These are phyloP conservation scores for Saprolegnia diclina DNA, from an alignment of 352 stramenopile species.

Conservation along the genomic window DNA sequence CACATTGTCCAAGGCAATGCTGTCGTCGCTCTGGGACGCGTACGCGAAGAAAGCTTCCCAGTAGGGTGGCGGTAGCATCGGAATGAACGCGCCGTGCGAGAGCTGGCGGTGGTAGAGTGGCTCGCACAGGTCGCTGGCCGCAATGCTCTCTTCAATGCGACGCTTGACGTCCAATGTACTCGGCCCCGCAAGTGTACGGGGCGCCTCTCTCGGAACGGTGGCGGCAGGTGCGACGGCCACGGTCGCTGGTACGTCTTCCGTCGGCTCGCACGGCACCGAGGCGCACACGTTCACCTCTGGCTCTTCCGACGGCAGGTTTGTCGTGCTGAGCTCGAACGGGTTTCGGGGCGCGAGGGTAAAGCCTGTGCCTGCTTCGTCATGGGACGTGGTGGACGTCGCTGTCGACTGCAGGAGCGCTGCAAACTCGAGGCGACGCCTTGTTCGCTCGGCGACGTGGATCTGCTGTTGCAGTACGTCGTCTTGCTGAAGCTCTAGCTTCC, in stretches of 20 bases:
- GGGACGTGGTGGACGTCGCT: neutral
- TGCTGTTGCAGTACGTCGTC: neutral
- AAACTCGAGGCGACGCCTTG: neutral
- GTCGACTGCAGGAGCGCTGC: neutral
- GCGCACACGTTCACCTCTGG: neutral
- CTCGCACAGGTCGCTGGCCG: conserved; percentile 5
- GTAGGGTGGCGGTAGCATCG: conserved; percentile 9
- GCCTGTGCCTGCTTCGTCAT: no score
- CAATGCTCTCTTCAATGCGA: conserved; percentile 19
- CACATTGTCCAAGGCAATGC: neutral
- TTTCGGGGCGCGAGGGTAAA: neutral
- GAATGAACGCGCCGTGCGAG: conserved; percentile 4
- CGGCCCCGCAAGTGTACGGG: no score
- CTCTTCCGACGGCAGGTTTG: neutral
- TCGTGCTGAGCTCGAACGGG: neutral
- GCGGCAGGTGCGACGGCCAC: no score
- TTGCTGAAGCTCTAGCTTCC: neutral
- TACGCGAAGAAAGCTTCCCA: conserved; percentile 17
- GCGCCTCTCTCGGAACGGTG: neutral
- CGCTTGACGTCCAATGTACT: neutral
- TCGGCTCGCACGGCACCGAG: neutral
- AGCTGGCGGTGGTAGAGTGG: conserved; percentile 24
- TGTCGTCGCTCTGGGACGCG: neutral
- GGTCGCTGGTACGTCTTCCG: neutral
- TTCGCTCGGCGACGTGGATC: neutral